A percentile compares a stretch with the other conserved stretches of the same genome.
Evolutionary conservation across 208 protist species (phyloP).

Genomic region (Trypanosoma conorhini): DNA sequence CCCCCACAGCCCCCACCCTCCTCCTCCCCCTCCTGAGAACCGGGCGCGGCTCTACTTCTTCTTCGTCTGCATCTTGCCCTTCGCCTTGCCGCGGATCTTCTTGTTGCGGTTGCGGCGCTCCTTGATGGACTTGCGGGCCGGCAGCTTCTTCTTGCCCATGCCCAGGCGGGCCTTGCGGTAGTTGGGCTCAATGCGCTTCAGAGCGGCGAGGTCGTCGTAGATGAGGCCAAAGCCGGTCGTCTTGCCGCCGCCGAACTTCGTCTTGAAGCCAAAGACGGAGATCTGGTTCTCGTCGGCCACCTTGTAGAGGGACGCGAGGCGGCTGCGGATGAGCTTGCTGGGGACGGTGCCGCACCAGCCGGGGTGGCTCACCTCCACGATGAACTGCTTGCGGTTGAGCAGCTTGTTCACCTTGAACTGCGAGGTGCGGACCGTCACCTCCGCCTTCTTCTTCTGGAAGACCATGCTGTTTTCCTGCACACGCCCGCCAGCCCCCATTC

Average conservation of each 20-base stretch:
- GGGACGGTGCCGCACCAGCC: conserved; percentile 93
- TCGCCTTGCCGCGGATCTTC: conserved; percentile 98
- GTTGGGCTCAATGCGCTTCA: conserved; percentile 91
- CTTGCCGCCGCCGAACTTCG: conserved; percentile 99
- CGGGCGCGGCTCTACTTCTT: conserved; percentile 83
- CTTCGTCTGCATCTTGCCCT: conserved; percentile 91
- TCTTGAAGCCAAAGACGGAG: conserved; percentile 98
- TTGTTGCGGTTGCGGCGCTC: conserved; percentile 99
- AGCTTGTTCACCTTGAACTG: conserved; percentile 99
- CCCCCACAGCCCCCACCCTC: neutral
- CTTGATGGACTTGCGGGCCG: conserved; percentile 98
- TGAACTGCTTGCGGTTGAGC: conserved; percentile 99
- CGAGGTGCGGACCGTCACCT: conserved; percentile 93
- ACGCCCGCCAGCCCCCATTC: no score
- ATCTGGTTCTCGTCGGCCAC: conserved; percentile 95
- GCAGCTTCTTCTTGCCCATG: conserved; percentile 86
- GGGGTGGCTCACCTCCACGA: conserved; percentile 92
- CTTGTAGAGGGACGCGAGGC: conserved; percentile 98
- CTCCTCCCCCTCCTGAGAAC: neutral
- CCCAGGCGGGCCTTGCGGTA: conserved; percentile 96
- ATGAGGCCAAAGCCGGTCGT: conserved; percentile 99
- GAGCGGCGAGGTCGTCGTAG: conserved; percentile 96
- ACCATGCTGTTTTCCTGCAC: conserved; percentile 72
- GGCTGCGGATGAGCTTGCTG: conserved; percentile 94
- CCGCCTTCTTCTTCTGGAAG: conserved; percentile 93